Base-by-base conservation (phyloP, 108 stramenopile species). In the Hondaea fermentalgiana region DNA sequence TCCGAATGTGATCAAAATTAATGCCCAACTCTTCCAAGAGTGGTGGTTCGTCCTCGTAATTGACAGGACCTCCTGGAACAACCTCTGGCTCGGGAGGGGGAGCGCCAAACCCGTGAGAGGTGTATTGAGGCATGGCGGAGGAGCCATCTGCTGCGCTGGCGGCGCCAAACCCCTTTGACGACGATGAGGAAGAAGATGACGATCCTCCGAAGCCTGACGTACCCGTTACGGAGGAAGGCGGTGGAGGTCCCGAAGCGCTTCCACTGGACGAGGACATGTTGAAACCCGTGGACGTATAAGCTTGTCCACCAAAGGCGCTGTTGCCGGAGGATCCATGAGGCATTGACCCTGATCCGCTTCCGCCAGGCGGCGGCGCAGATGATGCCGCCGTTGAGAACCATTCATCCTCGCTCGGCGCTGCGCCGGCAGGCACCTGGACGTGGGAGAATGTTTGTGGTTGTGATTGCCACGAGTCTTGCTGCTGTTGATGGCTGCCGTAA, bases 1-100 rank as follows among this genome's bases (percentile, higher is more conserved):
- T 89, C 60, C 95, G 88, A 88, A 99, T 99, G 88, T 99, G 98
- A 55, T 95, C 93, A 57, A 98, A 92, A 87, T 97, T 95, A 89
- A 99, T 97, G 4, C 97, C 99, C 69, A 99, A 89, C 94, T 99
- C 99, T 93, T 98, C 99, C 89, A 99, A 91, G 45, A 99, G 93
- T 25, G 99, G 99, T 4, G 97, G 96, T 91, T 99, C 99, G 89
- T 98, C 95, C 49, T 96, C 95, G 88, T 96, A 97, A 64, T 97
- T 83, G 17, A 83, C 76, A 35, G 49, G 45, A 4, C 76, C 51
- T 17, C 72, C 29, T 3, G 72, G 29, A 42, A n/a, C 35, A 17
- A 23, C 42, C 25, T 69, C 64, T 69, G 64, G 64, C 17, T 12
- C 49, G 6, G 45, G 49, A 6, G 76, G 76, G 17, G 45, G 49